A percentile compares a stretch with the other conserved stretches of the same genome.
phyloP scores from a whole-genome alignment of 2,329 filamentous ascomycete genomes.

The Ilyonectria destructans region DNA sequence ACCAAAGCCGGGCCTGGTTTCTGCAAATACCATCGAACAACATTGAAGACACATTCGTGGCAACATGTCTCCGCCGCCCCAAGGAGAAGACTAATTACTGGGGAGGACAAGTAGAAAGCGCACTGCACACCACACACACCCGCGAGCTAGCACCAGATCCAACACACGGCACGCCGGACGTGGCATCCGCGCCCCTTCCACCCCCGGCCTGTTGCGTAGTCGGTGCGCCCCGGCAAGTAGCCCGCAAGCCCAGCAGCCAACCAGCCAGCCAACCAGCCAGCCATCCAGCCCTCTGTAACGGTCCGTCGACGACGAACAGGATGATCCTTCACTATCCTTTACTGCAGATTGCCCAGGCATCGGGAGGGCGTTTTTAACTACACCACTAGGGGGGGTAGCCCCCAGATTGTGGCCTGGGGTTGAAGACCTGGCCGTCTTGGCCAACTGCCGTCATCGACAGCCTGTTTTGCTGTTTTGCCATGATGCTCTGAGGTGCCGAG shows the following conservation, averaged over 20 bases:
- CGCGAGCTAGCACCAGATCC: conserved; percentile 25
- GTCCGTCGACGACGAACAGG: conserved; percentile 24
- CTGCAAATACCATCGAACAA: conserved; percentile 24
- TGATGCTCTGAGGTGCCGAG: not conserved
- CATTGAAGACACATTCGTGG: conserved; percentile 19
- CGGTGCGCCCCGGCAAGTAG: conserved; percentile 28
- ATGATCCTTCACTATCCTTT: conserved; percentile 2
- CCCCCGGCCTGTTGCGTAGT: conserved; percentile 25
- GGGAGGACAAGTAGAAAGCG: conserved; percentile 3
- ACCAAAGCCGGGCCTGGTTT: conserved; percentile 15
- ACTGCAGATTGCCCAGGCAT: conserved; percentile 3
- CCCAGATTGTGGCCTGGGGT: conserved; percentile 1
- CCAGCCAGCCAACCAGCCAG: conserved; percentile 27
- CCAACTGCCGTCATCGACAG: not conserved
- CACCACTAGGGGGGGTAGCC: not conserved
- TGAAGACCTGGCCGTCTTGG: not conserved
- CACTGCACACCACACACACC: conserved; percentile 15
- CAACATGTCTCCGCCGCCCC: conserved; percentile 14
- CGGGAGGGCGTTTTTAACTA: conserved; percentile 15
- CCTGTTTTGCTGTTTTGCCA: not conserved
- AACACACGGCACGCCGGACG: conserved; percentile 25
- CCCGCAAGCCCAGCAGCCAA: conserved; percentile 26
- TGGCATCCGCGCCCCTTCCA: conserved; percentile 28
- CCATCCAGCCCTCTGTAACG: conserved; percentile 36
- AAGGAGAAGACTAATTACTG: conserved; percentile 15